Percentiles rank a stretch among this genome's conserved stretches.
phyloP scores from a whole-genome alignment of 768 basidiomycete genomes.

The Russula olivacea region DNA sequence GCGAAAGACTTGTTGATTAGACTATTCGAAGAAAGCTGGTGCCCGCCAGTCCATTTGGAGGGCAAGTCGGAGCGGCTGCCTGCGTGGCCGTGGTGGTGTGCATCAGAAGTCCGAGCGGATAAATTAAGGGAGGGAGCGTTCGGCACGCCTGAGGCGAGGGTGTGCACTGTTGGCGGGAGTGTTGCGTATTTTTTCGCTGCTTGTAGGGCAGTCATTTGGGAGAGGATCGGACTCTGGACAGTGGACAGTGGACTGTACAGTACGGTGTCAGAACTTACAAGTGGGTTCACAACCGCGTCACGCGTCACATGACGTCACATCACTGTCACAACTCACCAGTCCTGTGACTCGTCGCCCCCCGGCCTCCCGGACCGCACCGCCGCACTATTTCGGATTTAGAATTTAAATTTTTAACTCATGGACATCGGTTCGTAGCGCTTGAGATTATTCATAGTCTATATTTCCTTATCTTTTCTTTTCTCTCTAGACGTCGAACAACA shows the following conservation, averaged over 20 bases:
- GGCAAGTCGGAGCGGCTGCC: constrained; percentile 60
- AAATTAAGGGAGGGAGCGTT: constrained; percentile 69
- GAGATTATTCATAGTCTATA: not conserved
- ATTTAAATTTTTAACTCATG: too few species aligned
- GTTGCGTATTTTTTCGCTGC: constrained; percentile 78
- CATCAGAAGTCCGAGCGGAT: constrained; percentile 54
- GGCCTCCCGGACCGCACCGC: not conserved
- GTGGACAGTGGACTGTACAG: too few species aligned
- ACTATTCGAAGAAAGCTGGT: constrained; percentile 40
- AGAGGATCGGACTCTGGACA: constrained; percentile 15
- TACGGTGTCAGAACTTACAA: too few species aligned
- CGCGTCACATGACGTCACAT: not conserved
- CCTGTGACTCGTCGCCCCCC: not conserved
- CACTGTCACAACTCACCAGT: not conserved
- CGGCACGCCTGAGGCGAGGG: constrained; percentile 76
- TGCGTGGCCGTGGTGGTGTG: constrained; percentile 50
- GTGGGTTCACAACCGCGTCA: not conserved
- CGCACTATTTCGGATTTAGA: too few species aligned
- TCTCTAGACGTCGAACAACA: constrained; percentile 27
- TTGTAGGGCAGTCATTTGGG: constrained; percentile 45
- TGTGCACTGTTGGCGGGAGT: constrained; percentile 73
- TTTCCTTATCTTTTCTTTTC: not conserved
- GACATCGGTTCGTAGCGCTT: constrained; percentile 9
- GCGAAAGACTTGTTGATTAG: constrained; percentile 60
- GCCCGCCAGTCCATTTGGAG: constrained; percentile 57